Base-by-base conservation (phyloP, 129 eudicot genomes). In the Chrysanthemum lavandulifolium region DNA sequence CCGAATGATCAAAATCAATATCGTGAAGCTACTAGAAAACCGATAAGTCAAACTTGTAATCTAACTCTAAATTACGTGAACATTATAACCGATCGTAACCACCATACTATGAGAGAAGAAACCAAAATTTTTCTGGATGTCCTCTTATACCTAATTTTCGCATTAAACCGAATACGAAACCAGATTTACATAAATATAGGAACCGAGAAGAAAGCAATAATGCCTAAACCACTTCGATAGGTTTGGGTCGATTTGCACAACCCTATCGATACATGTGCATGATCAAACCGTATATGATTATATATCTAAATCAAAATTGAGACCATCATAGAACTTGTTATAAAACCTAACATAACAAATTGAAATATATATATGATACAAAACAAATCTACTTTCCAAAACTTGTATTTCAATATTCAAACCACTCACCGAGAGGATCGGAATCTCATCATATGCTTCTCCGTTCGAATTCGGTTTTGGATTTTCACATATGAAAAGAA, bases 401-500 rank as follows among this genome's bases (percentile, higher is more conserved):
- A n/a, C 49, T 69, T 52, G 54, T 14, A 31, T 29, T 52, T 69
- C 73, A 69, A 69, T 69, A 54, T 31, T 50, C 7, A 23, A 25
- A 6, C 13, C 16, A 48, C 15, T 47, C 13, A 29, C 12, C 13
- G 10, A 40, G 47, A 40, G 10, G 47, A 40, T 1, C 10, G 0
- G 33, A 10, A 13, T 27, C 50, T 19, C 70, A 43, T 45, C 29
- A 13, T 0, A 1, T 61, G 3, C 5, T 15, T 64, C 59, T 83
- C 78, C 9, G 47, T 40, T 40, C 87, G 79, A 63, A 78, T 90
- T 90, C 0, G 95, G 86, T 75, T 91, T 91, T 68, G 73, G 33
- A 88, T 87, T 82, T 86, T 91, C 72, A 88, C 97, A 61, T 91
- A 91, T 0, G 96, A 94, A 21, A 87, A 78, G 40, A 84, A 18